phyloP scores from a whole-genome alignment of 2,329 filamentous ascomycete genomes.

The Capronia epimyces region DNA sequence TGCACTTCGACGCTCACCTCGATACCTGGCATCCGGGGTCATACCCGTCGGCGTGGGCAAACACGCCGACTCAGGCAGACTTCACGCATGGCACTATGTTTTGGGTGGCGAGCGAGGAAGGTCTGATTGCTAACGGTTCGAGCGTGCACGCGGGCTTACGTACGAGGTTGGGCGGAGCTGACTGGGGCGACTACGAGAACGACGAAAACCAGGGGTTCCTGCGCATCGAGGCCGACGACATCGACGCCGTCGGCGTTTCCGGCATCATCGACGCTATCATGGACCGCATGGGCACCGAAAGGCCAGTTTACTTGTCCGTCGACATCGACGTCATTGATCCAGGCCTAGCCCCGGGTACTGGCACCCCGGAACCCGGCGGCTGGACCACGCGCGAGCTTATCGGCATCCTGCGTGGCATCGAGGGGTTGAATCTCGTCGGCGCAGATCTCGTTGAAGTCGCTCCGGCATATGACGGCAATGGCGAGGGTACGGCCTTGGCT shows the following conservation, averaged over 20 bases:
- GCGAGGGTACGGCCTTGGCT: slow-evolving; percentile 75
- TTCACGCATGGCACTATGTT: slow-evolving; percentile 93
- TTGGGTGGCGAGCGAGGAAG: slow-evolving; percentile 78
- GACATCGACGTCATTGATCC: slow-evolving; percentile 36
- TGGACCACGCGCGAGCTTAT: slow-evolving; percentile 77
- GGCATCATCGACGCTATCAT: slow-evolving; percentile 69
- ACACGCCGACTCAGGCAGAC: slow-evolving; percentile 54
- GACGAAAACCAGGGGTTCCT: slow-evolving; percentile 74
- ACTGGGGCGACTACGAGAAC: slow-evolving; percentile 63
- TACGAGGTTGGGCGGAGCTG: slow-evolving; percentile 64
- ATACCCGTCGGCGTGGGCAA: slow-evolving; percentile 70
- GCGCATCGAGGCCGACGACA: slow-evolving; percentile 76
- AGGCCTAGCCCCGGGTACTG: slow-evolving; percentile 35
- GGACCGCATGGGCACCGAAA: slow-evolving; percentile 63
- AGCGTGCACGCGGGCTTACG: slow-evolving; percentile 79
- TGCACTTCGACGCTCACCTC: slow-evolving; percentile 74
- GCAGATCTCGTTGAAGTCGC: slow-evolving; percentile 87
- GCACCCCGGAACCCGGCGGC: slow-evolving; percentile 30
- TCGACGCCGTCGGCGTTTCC: slow-evolving; percentile 70
- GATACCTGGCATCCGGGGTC: slow-evolving; percentile 78
- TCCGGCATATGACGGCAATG: slow-evolving; percentile 74
- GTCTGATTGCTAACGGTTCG: slow-evolving; percentile 66
- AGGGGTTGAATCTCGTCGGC: slow-evolving; percentile 76
- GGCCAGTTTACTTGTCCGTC: slow-evolving; percentile 65
- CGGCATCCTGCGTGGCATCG: slow-evolving; percentile 72